phyloP scores from a whole-genome alignment of 1,284 basidiomycete species.

The Melampsora larici-populina region DNA sequence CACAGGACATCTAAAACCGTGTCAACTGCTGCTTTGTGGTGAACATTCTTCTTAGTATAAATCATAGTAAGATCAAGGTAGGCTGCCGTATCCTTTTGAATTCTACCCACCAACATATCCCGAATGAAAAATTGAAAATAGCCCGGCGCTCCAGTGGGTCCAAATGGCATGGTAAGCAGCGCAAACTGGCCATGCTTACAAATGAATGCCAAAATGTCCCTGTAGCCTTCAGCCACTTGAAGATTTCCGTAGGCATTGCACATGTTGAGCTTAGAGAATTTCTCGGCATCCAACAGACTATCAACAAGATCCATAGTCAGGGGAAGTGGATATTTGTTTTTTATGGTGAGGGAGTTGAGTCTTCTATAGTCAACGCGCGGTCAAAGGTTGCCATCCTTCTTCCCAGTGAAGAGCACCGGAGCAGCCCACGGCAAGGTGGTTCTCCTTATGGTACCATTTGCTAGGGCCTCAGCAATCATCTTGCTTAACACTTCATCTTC shows the following conservation, averaged over 20 bases:
- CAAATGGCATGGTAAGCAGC: slow-evolving; percentile 30
- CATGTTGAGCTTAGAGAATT: slow-evolving; percentile 1
- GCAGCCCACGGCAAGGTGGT: slow-evolving; percentile 6
- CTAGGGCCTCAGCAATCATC: background rate
- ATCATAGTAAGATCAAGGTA: slow-evolving; percentile 45
- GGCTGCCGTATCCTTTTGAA: no score
- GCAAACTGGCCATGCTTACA: background rate
- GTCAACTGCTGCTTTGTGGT: no score
- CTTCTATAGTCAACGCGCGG: background rate
- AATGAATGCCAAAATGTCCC: background rate
- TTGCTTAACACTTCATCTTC: background rate
- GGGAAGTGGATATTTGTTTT: no score
- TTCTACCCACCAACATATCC: no score
- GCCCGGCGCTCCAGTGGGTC: slow-evolving; percentile 41
- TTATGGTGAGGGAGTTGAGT: no score
- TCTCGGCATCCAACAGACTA: background rate
- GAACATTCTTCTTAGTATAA: no score
- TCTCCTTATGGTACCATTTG: background rate
- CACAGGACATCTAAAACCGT: no score
- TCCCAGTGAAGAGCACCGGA: background rate
- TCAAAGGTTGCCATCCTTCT: slow-evolving; percentile 2
- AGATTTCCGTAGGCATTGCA: slow-evolving; percentile 1
- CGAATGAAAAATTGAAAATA: no score
- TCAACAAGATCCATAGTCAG: background rate
- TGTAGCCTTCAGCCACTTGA: background rate